phyloP scores from a whole-genome alignment of 371 early-diverging fungal species.

The Mortierella sp. region DNA sequence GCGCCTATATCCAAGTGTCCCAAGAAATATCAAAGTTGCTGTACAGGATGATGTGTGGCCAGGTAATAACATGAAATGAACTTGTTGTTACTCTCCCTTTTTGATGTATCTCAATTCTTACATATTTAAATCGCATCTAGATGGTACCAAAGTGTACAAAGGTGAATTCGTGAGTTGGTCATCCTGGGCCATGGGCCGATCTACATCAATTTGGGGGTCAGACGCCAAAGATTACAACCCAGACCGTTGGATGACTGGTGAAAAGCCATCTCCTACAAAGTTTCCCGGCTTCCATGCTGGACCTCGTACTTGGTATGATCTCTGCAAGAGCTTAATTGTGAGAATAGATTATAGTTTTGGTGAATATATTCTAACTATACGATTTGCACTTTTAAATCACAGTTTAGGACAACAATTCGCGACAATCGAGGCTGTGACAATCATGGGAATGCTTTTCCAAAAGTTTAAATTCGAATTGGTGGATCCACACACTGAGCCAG shows the following conservation, averaged over 20 bases:
- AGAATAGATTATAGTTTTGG: too few relatives aligned
- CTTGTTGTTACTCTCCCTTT: background rate
- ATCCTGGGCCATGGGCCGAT: constrained; percentile 66
- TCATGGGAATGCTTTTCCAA: constrained; percentile 62
- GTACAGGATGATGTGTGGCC: constrained; percentile 81
- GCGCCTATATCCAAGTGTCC: constrained; percentile 81
- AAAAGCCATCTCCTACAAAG: constrained; percentile 54
- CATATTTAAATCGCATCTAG: constrained; percentile 21
- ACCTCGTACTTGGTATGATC: constrained; percentile 74
- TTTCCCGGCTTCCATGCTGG: constrained; percentile 74
- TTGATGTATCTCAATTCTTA: background rate
- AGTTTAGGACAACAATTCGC: constrained; percentile 67
- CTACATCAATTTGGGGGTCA: constrained; percentile 68
- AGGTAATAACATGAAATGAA: constrained; percentile 7
- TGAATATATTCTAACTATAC: background rate
- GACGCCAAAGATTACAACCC: constrained; percentile 71
- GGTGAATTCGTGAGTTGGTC: constrained; percentile 70
- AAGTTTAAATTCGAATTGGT: constrained; percentile 62
- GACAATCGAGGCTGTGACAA: constrained; percentile 65
- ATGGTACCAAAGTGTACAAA: constrained; percentile 70
- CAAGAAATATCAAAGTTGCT: constrained; percentile 75
- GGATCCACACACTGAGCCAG: constrained; percentile 37
- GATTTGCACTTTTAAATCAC: background rate
- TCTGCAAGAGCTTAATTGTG: background rate
- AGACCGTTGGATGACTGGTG: constrained; percentile 70